Base-by-base conservation (phyloP, 108 stramenopile species). In the Bacterosira constricta region DNA sequence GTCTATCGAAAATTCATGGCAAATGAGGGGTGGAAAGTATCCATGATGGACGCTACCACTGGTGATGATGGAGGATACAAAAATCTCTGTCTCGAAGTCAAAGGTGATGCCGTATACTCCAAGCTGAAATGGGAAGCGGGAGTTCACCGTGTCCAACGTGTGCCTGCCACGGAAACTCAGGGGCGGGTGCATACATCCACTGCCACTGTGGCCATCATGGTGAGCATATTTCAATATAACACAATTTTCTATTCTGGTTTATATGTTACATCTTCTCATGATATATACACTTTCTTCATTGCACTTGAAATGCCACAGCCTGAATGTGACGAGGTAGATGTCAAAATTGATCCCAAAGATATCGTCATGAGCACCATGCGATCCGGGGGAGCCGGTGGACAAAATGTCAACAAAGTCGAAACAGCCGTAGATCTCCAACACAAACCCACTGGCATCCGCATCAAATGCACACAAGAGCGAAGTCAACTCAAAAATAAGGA, bases 341-440 rank as follows among this genome's bases (percentile, higher is more conserved):
- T 94, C 15, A 82, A 91, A 36, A 96, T 96, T 72, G 29, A 91
- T 78, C 84, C 79, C 13, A 91, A 91, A 57, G 95, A 96, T 73
- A 74, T 96, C 36, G 92, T 92, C 60, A 89, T 96, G 80, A 75
- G 81, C n/a, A 92, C 91, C 50, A 94, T 97, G 88, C 67, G 95
- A 37, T 86, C 93, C 34, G 91, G 94, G 32, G 99, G 99, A 47
- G 96, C 97, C 15, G 99, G 99, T 12, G 99, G 99, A 13, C 99
- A 99, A 84, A 96, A 97, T 80, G 99, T 99, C 11, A 99, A 99
- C 85, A 99, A 98, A 74, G 98, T 98, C 20, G 99, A 99, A 66
- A 97, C 96, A 34, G 99, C 96, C 32, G 95, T 98, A 15, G 93
- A 97, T 69, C 41, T 99, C 35, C 81, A 92, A 11, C 99, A 99